Evolutionary conservation across 2,329 filamentous ascomycete genomes (phyloP).

Genomic region (Apiospora hydei): DNA sequence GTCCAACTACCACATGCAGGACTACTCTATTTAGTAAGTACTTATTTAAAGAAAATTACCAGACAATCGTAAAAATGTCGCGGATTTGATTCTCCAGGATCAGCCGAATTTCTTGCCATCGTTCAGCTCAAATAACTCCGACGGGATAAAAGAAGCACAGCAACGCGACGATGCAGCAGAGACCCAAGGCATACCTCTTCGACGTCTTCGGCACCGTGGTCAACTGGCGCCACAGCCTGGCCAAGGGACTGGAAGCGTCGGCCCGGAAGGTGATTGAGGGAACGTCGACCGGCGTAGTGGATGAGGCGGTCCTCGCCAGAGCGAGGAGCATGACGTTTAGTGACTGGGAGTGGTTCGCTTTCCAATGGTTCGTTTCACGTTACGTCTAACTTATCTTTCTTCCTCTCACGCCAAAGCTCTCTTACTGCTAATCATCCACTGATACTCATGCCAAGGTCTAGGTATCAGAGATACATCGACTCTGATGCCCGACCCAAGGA

Average conservation of each 20-base stretch:
- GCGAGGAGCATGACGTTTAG: slow-evolving; percentile 53
- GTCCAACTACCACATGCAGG: not conserved
- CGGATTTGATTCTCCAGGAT: not conserved
- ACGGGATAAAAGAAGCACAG: not conserved
- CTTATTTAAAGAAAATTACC: not conserved
- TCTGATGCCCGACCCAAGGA: slow-evolving; percentile 47
- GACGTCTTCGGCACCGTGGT: slow-evolving; percentile 71
- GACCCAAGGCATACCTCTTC: slow-evolving; percentile 57
- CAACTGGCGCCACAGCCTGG: slow-evolving; percentile 67
- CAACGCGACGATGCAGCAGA: not conserved
- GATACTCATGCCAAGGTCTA: slow-evolving; percentile 33
- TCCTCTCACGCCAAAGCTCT: not conserved
- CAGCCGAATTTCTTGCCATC: not conserved
- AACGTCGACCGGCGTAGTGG: slow-evolving; percentile 46
- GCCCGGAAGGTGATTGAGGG: slow-evolving; percentile 48
- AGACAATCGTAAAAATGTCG: not conserved
- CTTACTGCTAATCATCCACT: not conserved
- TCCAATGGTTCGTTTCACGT: slow-evolving; percentile 59
- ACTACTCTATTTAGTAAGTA: not conserved
- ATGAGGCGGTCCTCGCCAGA: slow-evolving; percentile 46
- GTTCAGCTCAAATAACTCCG: not conserved
- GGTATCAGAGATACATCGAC: slow-evolving; percentile 48
- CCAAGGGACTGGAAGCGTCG: slow-evolving; percentile 52
- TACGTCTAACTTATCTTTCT: not conserved
- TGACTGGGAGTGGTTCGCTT: slow-evolving; percentile 62